A percentile compares a stretch with the other conserved stretches of the same genome.
phyloP scores from a whole-genome alignment of 495 filamentous ascomycete genomes.

The Lophiotrema nucula region DNA sequence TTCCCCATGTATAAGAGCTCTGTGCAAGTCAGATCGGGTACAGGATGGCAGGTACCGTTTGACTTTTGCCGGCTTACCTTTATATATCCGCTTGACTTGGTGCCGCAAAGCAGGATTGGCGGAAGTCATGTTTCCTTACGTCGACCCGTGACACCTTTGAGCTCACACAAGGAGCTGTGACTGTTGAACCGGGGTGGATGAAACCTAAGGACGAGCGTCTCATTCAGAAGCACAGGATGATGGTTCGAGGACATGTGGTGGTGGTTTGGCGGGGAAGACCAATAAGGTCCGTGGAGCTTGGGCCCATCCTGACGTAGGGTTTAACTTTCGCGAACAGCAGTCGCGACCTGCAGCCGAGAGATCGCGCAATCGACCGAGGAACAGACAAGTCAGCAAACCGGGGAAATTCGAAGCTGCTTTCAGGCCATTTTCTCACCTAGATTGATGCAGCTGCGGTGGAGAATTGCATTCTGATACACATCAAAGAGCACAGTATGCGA shows the following conservation, averaged over 20 bases:
- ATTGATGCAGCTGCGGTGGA: too few relatives aligned
- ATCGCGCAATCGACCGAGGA: not conserved
- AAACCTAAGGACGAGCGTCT: not conserved
- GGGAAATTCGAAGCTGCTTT: too few relatives aligned
- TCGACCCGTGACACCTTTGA: not conserved
- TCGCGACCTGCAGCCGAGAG: not conserved
- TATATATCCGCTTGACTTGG: conserved; percentile 87
- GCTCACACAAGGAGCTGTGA: too few relatives aligned
- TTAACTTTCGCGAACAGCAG: conserved; percentile 1
- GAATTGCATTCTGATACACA: too few relatives aligned
- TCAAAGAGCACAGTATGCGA: conserved; percentile 5
- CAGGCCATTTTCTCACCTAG: too few relatives aligned
- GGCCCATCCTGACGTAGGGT: conserved; percentile 17
- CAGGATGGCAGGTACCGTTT: not conserved
- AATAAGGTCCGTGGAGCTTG: conserved; percentile 5
- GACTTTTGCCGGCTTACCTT: conserved; percentile 55
- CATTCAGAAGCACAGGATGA: not conserved
- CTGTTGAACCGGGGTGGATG: not conserved
- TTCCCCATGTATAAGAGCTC: conserved; percentile 82
- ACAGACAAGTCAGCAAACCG: too few relatives aligned
- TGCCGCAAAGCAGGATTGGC: conserved; percentile 54
- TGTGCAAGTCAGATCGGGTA: too few relatives aligned
- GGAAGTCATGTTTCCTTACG: conserved; percentile 34
- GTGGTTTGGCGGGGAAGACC: not conserved
- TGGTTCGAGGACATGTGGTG: not conserved